Evolutionary conservation across 345 rosid species (phyloP), one percentile per base, ranked within the genome.

Genomic region (Noccaea bulbosa): DNA sequence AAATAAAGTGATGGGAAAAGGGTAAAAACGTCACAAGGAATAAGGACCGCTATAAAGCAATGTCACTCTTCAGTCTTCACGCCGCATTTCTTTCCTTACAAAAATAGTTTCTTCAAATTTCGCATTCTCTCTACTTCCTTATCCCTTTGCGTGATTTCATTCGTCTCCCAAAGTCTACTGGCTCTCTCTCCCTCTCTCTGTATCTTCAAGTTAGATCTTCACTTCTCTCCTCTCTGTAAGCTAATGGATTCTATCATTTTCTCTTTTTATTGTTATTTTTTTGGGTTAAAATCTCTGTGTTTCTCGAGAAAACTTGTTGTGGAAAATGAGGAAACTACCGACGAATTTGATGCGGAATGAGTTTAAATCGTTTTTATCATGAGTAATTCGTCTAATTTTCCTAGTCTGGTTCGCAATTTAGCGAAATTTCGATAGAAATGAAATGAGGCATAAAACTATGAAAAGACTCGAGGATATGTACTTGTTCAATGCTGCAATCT

Each of bases 161-260:
- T 62, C 70, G 43, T 54, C 35, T 45, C 62, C 2, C 47, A 48
- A 11, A 27, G 30, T 27, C 30, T 27, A 27, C 30, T 27, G 4
- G 30, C 30, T 27, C 48, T 72, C 58, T 60, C 30, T 43, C 30
- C 7, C 51, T 69, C 44, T 16, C 74, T 62, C 70, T 75, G 70
- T 37, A 61, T 75, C 74, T 68, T 33, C 16, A 61, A 44, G 24
- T 11, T 12, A 44, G 0, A 38, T 54, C 64, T 53, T 75, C 74
- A 22, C 40, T 17, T 62, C n/a, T 2, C 38, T 39, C 30, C 3
- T 48, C 61, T 32, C 39, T 63, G 70, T 76, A 75, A 69, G 79
- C 70, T 63, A 51, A 44, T 34, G 7, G 24, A 10, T 60, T 49
- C 1, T 8, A 10, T 52, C 7, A 5, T 59, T 50, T 27, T 12